phyloP scores from a whole-genome alignment of 441 rosid species.

The Manihot esculenta region DNA sequence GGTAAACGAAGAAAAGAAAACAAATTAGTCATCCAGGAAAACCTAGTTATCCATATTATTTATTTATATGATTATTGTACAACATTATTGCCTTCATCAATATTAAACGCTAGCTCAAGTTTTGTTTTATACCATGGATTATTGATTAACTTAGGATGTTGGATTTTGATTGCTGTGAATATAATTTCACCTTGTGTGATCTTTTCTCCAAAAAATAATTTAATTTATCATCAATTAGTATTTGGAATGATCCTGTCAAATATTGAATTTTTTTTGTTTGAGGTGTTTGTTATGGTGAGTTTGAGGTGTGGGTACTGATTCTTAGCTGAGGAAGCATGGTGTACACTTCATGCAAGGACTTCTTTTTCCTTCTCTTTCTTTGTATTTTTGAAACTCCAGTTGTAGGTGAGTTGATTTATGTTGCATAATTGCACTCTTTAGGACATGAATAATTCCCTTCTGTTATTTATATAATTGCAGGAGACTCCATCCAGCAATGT shows the following conservation, averaged over 20 bases:
- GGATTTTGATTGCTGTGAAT: background rate
- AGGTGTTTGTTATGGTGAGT: no score
- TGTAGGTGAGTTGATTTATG: background rate
- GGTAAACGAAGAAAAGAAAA: background rate
- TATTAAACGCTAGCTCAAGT: background rate
- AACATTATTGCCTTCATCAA: background rate
- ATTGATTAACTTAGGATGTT: background rate
- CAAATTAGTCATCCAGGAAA: background rate
- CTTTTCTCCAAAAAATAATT: background rate
- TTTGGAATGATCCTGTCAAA: background rate
- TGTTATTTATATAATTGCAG: constrained; percentile 40
- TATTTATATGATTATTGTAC: background rate
- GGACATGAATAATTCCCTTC: background rate
- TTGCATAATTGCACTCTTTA: background rate
- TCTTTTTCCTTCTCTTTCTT: background rate
- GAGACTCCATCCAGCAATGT: constrained; percentile 94
- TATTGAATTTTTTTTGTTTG: background rate
- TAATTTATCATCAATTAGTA: background rate
- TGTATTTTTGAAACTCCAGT: background rate
- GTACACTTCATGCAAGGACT: background rate
- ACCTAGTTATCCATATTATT: background rate
- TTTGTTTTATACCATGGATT: background rate
- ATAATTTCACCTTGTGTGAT: background rate
- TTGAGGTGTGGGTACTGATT: background rate
- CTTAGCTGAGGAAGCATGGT: background rate